Conservation (phyloP, 2,329 filamentous ascomycete genomes). For the Coniella vitis region DNA sequence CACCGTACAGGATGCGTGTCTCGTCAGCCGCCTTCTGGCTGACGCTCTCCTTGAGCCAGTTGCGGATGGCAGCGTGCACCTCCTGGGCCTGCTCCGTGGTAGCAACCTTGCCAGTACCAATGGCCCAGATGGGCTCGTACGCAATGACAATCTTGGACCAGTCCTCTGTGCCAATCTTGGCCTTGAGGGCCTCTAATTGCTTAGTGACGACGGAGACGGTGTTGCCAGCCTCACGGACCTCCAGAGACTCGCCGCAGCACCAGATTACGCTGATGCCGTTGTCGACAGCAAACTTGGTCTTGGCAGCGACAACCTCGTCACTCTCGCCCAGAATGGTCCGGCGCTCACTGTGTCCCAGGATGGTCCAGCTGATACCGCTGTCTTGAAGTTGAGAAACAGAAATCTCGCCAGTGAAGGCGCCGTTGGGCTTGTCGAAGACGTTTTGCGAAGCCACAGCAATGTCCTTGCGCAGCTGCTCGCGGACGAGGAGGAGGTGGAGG, state of each 20-base stretch:
- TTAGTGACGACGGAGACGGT: conserved; percentile 79
- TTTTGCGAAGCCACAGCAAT: conserved; percentile 92
- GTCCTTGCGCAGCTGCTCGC: conserved; percentile 66
- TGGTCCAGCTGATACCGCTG: conserved; percentile 78
- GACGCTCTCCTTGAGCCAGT: conserved; percentile 78
- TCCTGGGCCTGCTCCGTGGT: conserved; percentile 87
- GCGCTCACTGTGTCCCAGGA: conserved; percentile 93
- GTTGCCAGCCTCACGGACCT: conserved; percentile 80
- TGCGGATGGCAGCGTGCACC: conserved; percentile 84
- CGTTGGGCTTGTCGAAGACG: conserved; percentile 94
- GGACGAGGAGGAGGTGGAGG: conserved; percentile 83
- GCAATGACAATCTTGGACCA: conserved; percentile 95
- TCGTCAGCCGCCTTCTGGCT: conserved; percentile 68
- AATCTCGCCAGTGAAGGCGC: conserved; percentile 96
- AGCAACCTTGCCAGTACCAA: conserved; percentile 89
- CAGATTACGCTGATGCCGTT: conserved; percentile 87
- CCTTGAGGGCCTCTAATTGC: conserved; percentile 75
- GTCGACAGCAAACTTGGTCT: conserved; percentile 89
- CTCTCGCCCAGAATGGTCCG: conserved; percentile 82
- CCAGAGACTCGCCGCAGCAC: conserved; percentile 93
- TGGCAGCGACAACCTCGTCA: conserved; percentile 79
- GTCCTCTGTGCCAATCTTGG: conserved; percentile 59
- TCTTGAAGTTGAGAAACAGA: conserved; percentile 87
- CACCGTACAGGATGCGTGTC: conserved; percentile 93
- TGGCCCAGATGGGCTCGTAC: conserved; percentile 98